These are phyloP conservation scores for Xerophyta viscosa DNA, from an alignment of 106 monocot species.

Conservation along the genomic window DNA sequence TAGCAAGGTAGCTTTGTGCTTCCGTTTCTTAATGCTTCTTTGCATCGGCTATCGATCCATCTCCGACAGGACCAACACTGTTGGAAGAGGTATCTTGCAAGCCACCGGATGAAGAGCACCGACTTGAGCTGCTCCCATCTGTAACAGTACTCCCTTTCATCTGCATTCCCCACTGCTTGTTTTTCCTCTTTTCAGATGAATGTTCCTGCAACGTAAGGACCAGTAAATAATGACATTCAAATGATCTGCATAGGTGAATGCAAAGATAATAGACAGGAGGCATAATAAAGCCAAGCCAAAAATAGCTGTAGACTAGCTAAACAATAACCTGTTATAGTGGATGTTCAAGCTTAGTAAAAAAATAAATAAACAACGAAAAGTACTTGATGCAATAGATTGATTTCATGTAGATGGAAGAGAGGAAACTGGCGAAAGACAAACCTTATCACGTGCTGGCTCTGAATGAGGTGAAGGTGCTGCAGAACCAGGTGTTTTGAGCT, in stretches of 20 bases:
- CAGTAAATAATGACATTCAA: neutral
- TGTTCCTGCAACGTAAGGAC: slow-evolving; percentile 20
- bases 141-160: slow-evolving; percentile 11
- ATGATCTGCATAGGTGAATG: neutral
- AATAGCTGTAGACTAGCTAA: too few relatives aligned
- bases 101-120: slow-evolving; percentile 32
- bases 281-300: neutral
- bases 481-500: slow-evolving; percentile 93
- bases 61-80: slow-evolving; percentile 32
- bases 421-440: neutral
- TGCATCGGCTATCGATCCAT: slow-evolving; percentile 32
- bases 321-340: too few relatives aligned
- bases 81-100: slow-evolving; percentile 35
- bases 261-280: neutral
- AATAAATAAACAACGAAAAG: too few relatives aligned
- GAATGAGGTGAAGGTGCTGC: slow-evolving; percentile 20
- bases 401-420: too few relatives aligned
- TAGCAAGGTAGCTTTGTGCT: neutral
- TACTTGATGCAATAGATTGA: too few relatives aligned
- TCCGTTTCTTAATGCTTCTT: slow-evolving; percentile 1
- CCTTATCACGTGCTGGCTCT: slow-evolving; percentile 37
- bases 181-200: slow-evolving; percentile 31
- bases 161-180: slow-evolving; percentile 16
- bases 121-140: slow-evolving; percentile 42
- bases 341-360: too few relatives aligned